phyloP scores from a whole-genome alignment of 495 filamentous ascomycete species.

The Coniosporium apollinis region DNA sequence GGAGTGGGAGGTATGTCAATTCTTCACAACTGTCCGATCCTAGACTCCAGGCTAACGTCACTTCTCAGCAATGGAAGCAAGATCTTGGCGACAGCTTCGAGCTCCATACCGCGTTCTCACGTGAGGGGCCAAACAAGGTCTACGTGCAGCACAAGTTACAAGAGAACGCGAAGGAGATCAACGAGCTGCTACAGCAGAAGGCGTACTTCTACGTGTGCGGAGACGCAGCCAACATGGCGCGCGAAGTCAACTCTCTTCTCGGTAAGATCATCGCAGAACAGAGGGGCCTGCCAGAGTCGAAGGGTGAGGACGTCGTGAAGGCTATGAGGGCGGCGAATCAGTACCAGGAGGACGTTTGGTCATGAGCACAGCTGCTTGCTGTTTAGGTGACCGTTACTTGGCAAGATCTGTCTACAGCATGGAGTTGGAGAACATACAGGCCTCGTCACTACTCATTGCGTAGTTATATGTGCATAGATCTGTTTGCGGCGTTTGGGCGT shows the following conservation, averaged over 20 bases:
- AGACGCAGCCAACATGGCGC: conserved; percentile 95
- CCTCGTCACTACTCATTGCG: too few species aligned
- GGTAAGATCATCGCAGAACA: conserved; percentile 71
- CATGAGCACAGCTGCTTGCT: too few species aligned
- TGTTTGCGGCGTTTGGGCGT: too few species aligned
- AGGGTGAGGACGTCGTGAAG: conserved; percentile 93
- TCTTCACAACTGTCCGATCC: neutral
- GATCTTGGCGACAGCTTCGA: conserved; percentile 74
- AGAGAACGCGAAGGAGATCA: conserved; percentile 68
- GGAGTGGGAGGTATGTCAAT: conserved; percentile 76
- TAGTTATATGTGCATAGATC: too few species aligned
- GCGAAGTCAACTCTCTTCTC: conserved; percentile 80
- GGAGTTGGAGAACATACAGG: too few species aligned
- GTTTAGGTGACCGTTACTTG: too few species aligned
- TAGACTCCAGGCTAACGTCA: conserved; percentile 6
- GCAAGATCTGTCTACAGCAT: too few species aligned
- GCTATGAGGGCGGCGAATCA: conserved; percentile 81
- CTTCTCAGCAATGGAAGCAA: conserved; percentile 55
- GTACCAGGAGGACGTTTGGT: conserved; percentile 57
- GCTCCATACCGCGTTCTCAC: conserved; percentile 83
- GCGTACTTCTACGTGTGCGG: conserved; percentile 98
- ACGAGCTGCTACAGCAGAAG: conserved; percentile 73
- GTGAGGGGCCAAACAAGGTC: conserved; percentile 70
- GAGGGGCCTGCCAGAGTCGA: conserved; percentile 60
- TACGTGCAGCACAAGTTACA: conserved; percentile 91